phyloP scores from a whole-genome alignment of 192 early-diverging fungal species.

The Mortierella claussenii region DNA sequence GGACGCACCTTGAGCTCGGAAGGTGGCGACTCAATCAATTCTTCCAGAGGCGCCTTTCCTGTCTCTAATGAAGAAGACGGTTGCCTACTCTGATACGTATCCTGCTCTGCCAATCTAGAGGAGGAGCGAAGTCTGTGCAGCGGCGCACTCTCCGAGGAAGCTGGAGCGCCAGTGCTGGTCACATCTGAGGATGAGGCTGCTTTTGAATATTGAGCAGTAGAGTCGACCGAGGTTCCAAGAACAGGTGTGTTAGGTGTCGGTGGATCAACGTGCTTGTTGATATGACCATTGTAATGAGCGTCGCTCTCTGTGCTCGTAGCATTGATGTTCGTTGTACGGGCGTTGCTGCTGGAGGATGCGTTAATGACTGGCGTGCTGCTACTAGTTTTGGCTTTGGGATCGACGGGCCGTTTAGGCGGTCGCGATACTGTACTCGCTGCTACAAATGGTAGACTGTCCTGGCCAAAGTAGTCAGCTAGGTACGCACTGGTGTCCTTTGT shows the following conservation, averaged over 20 bases:
- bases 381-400: slow-evolving; percentile 1
- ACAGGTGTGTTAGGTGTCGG: no score
- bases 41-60: background rate
- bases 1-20: slow-evolving; percentile 7
- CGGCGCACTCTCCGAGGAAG: no score
- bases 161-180: no score
- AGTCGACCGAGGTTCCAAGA: no score
- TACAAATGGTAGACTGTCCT: slow-evolving; percentile 8
- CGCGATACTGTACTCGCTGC: slow-evolving; percentile 1
- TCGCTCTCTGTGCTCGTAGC: no score
- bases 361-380: background rate
- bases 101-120: slow-evolving; percentile 9
- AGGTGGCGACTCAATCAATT: background rate
- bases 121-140: slow-evolving; percentile 4
- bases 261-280: no score
- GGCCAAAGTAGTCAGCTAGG: slow-evolving; percentile 43
- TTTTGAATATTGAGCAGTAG: no score
- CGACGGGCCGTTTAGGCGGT: slow-evolving; percentile 17
- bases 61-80: background rate
- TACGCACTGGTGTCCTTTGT: slow-evolving; percentile 29
- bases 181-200: no score
- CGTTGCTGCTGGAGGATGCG: no score
- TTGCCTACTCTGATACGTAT: background rate
- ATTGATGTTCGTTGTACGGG: no score
- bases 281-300: no score